These are phyloP conservation scores for Phialophora verrucosa DNA, from an alignment of 2,329 filamentous ascomycete species.

Conservation along the genomic window DNA sequence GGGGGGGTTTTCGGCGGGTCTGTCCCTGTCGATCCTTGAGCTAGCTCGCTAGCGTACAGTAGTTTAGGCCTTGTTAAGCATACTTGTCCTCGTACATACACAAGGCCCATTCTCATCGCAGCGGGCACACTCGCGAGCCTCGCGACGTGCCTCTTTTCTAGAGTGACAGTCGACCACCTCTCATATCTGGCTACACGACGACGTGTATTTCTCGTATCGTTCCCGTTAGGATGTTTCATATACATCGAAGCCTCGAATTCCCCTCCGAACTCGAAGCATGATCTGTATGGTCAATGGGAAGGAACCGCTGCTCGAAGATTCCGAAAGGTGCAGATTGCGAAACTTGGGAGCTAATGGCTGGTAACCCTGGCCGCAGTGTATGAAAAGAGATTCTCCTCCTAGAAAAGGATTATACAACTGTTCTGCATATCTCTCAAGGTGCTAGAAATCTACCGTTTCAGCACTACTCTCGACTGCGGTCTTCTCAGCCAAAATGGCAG, in stretches of 20 bases:
- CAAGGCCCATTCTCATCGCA: no score
- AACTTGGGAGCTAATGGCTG: not conserved
- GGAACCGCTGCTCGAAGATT: not conserved
- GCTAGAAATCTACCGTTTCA: not conserved
- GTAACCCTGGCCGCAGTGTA: not conserved
- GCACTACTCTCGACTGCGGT: not conserved
- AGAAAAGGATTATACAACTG: not conserved
- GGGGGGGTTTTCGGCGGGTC: not conserved
- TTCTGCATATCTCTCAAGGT: not conserved
- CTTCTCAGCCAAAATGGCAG: slow-evolving; percentile 1
- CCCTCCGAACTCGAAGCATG: not conserved
- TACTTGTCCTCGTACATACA: no score
- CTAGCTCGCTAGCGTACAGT: no score
- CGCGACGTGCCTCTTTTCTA: no score
- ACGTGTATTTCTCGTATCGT: no score
- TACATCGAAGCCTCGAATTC: no score
- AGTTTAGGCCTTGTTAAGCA: no score
- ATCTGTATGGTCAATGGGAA: not conserved
- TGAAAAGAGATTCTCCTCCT: not conserved
- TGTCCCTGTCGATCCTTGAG: not conserved
- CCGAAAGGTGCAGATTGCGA: not conserved
- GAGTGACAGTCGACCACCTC: no score
- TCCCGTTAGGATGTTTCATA: no score
- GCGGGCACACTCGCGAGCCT: no score
- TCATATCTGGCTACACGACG: no score